Percentiles rank a stretch among this genome's conserved stretches.
phyloP scores from a whole-genome alignment of 225 moss, liverwort and hornwort species.

The Marchantia paleacea region DNA sequence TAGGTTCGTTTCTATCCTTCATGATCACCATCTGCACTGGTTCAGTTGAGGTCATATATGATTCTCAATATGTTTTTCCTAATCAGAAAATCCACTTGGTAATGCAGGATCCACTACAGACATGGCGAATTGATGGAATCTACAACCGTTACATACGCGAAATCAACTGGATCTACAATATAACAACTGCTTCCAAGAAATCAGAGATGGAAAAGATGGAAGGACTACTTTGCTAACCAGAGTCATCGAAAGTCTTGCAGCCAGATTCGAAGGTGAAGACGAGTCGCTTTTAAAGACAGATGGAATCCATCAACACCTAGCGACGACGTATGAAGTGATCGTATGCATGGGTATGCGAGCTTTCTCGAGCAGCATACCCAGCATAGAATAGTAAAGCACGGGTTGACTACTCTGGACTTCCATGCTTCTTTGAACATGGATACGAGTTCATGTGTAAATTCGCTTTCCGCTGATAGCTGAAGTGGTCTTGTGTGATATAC shows the following conservation, averaged over 20 bases:
- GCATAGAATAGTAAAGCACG: background rate
- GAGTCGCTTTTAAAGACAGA: background rate
- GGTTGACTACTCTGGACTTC: background rate
- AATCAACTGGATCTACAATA: slow-evolving; percentile 14
- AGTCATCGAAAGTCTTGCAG: background rate
- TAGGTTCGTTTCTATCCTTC: too few relatives aligned
- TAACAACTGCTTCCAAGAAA: background rate
- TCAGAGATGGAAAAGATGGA: background rate
- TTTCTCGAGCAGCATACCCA: background rate
- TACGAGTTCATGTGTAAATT: background rate
- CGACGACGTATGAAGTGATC: too few relatives aligned
- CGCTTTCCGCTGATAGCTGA: background rate
- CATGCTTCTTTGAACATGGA: background rate
- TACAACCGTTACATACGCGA: slow-evolving; percentile 37
- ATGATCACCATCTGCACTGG: too few relatives aligned
- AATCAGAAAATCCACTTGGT: background rate
- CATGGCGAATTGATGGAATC: slow-evolving; percentile 28
- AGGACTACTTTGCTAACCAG: background rate
- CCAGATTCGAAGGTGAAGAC: background rate
- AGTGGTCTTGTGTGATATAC: background rate
- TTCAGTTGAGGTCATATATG: too few relatives aligned
- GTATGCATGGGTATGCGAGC: too few relatives aligned
- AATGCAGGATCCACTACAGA: slow-evolving; percentile 35
- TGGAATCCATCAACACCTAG: too few relatives aligned
- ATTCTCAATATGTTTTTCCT: background rate